Conservation (phyloP, 129 eudicot genomes). For the Logfia minima region DNA sequence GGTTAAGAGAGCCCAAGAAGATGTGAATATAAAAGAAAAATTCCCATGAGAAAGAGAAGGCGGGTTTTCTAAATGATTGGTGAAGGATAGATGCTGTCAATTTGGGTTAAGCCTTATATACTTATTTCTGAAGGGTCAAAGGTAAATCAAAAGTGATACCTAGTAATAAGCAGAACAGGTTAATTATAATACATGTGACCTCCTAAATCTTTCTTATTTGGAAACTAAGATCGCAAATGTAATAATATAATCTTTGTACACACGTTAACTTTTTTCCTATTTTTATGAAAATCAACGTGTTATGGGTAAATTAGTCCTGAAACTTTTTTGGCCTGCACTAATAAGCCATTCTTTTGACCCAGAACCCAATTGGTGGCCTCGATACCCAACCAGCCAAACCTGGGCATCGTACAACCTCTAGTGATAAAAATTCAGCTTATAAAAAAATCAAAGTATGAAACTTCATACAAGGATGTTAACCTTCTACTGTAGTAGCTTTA, state of each 20-base stretch:
- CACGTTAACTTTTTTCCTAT: background rate
- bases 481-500: constrained; percentile 58
- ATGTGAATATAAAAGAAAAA: background rate
- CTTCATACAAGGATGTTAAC: constrained; percentile 35
- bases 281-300: background rate
- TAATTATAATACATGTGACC: too few relatives aligned
- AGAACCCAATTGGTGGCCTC: background rate
- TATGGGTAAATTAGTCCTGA: background rate
- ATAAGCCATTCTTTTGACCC: background rate
- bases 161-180: too few relatives aligned
- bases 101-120: too few relatives aligned
- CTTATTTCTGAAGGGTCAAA: too few relatives aligned
- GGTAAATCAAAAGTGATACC: too few relatives aligned
- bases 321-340: background rate
- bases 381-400: background rate
- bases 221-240: background rate
- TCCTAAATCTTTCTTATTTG: background rate
- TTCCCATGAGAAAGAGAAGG: background rate
- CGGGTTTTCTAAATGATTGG: background rate
- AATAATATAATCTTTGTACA: background rate
- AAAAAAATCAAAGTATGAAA: background rate
- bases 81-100: background rate
- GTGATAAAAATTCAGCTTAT: background rate
- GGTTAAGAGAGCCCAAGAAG: background rate
- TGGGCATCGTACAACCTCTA: background rate